Conservation (phyloP, 2,329 filamentous ascomycete species). For the Cytospora paraplurivora region DNA sequence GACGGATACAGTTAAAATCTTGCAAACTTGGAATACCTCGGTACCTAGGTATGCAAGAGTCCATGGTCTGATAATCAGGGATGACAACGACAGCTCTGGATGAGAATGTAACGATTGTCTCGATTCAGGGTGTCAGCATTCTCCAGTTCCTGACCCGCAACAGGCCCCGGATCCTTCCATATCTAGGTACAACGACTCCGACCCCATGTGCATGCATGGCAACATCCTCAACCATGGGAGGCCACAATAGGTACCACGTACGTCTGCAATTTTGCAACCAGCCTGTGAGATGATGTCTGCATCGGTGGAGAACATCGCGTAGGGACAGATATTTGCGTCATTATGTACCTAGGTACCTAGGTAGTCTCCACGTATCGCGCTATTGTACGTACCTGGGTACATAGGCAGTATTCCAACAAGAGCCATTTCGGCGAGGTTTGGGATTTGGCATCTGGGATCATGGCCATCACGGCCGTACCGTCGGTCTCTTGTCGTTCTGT, state of each 20-base stretch:
- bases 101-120: background rate
- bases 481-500: background rate
- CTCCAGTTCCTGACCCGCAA: conserved; percentile 15
- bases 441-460: background rate
- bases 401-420: background rate
- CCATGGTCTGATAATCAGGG: no score
- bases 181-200: conserved; percentile 14
- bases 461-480: background rate
- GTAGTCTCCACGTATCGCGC: conserved; percentile 1
- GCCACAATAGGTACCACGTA: background rate
- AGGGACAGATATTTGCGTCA: background rate
- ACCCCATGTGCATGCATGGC: background rate
- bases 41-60: no score
- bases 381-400: background rate
- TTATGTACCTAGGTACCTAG: background rate
- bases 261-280: background rate
- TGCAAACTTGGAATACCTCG: no score
- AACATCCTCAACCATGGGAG: background rate
- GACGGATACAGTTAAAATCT: background rate
- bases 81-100: background rate
- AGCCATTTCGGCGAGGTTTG: background rate
- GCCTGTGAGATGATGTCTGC: background rate
- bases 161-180: conserved; percentile 19
- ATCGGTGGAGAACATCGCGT: background rate
- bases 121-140: conserved; percentile 10